Percentiles rank a stretch among this genome's conserved stretches.
Conservation (phyloP, 192 early-diverging fungal species). For the Thamnidium elegans region DNA sequence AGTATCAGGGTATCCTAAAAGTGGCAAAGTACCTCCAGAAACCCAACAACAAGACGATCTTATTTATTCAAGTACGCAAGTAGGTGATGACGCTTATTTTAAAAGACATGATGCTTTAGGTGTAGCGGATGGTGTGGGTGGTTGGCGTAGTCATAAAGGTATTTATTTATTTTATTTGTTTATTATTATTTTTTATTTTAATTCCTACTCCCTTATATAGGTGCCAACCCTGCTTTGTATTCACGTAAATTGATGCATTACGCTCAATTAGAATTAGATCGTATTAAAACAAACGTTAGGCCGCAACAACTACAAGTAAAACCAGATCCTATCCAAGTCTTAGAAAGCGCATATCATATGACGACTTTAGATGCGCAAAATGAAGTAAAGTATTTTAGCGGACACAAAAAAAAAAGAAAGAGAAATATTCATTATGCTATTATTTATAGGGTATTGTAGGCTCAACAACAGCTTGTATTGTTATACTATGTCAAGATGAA, state of each 20-base stretch:
- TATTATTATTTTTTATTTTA: not conserved
- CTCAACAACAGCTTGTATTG: slow-evolving; percentile 88
- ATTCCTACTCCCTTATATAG: slow-evolving; percentile 33
- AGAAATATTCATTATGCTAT: not conserved
- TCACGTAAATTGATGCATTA: slow-evolving; percentile 95
- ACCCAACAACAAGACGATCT: slow-evolving; percentile 33
- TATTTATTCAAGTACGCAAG: slow-evolving; percentile 59
- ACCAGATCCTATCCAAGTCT: slow-evolving; percentile 14
- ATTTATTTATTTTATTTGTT: not conserved
- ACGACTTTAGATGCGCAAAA: slow-evolving; percentile 58
- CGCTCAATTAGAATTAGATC: slow-evolving; percentile 75
- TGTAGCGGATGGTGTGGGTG: slow-evolving; percentile 94
- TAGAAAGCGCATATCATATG: slow-evolving; percentile 16
- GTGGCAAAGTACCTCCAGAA: slow-evolving; percentile 29
- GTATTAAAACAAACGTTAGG: slow-evolving; percentile 63
- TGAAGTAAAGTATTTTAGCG: slow-evolving; percentile 25
- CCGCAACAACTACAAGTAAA: slow-evolving; percentile 13
- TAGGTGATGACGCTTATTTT: slow-evolving; percentile 95
- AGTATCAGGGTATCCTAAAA: slow-evolving; percentile 49
- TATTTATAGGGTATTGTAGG: slow-evolving; percentile 69
- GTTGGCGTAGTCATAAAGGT: slow-evolving; percentile 61
- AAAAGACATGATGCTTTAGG: slow-evolving; percentile 80
- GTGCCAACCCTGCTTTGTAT: slow-evolving; percentile 89
- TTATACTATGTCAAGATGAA: slow-evolving; percentile 86
- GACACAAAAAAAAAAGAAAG: not conserved